Base-by-base conservation (phyloP, 805 yeast genomes). In the Starmerella bombi region DNA sequence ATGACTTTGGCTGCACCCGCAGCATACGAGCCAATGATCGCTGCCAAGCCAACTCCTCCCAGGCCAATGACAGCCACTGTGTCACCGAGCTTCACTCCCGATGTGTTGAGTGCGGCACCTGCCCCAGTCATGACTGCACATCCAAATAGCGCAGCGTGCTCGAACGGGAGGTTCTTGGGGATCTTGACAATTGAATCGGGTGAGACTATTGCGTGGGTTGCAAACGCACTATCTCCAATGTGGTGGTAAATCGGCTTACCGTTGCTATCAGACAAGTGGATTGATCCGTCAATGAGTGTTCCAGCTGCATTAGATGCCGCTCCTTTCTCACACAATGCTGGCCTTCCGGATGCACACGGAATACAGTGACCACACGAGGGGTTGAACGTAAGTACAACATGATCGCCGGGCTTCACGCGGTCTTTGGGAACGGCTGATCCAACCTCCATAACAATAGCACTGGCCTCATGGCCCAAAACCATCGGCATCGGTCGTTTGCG, bases 41-140 rank as follows among this genome's bases (percentile, higher is more conserved):
- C 97, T 10, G 95, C 79, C 51, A 91, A 71, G 49, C 98, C 98
- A 46, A 91, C 94, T 57, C 94, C 83, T 43, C 98, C 98, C 43
- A 93, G 91, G 59, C 98, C 98, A 55, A 91, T 85, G 28, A 91
- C 82, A 35, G 95, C 97, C 48, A 91, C 85, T 45, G 80, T 80
- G 57, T 88, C 96, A 52, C 95, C 96, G 58, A 74, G 70, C 57
- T 78, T 75, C 43, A 91, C 88, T 53, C 80, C 70, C 44, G 96
- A 96, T 39, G 95, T 83, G 67, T 82, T 83, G 52, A 82, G 72
- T 38, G 96, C 97, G 38, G 97, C 94, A 63, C 98, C 98, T 59
- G 81, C 85, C 50, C 98, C 97, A 40, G 98, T 91, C 42, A 97
- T 86, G 56, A 91, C 83, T 69, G 97, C 98, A 62, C 98, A 91